Percentiles rank a stretch among this genome's conserved stretches.
Evolutionary conservation across 495 filamentous ascomycete species (phyloP).

Genomic region (Lentithecium fluviatile): DNA sequence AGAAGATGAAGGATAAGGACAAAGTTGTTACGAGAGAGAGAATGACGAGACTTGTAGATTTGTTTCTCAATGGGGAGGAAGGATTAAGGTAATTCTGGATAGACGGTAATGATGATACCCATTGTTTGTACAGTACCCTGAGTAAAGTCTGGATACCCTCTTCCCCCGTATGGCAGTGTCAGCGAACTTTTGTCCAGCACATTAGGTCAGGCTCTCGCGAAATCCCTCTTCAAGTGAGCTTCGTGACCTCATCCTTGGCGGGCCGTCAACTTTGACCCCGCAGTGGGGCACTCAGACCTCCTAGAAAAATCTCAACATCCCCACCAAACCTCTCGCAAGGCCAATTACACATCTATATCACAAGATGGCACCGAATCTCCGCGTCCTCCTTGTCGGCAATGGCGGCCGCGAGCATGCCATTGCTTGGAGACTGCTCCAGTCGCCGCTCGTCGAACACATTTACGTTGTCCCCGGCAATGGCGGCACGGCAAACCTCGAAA

Average conservation of each 20-base stretch:
- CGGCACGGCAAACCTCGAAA: slow-evolving; percentile 70
- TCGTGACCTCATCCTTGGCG: background rate
- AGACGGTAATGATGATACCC: background rate
- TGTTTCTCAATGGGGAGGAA: slow-evolving; percentile 27
- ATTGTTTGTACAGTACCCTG: background rate
- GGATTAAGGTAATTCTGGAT: background rate
- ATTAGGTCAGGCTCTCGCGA: background rate
- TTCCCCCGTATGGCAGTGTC: too few species aligned
- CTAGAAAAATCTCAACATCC: slow-evolving; percentile 4
- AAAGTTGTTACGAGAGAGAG: slow-evolving; percentile 29
- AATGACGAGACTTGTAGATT: slow-evolving; percentile 31
- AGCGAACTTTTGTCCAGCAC: background rate
- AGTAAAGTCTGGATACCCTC: too few species aligned
- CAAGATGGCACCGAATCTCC: slow-evolving; percentile 20
- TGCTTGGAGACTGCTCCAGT: slow-evolving; percentile 90
- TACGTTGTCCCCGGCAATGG: slow-evolving; percentile 81
- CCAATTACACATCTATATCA: background rate
- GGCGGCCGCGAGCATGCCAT: slow-evolving; percentile 93
- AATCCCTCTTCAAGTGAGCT: background rate
- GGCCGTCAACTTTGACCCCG: background rate
- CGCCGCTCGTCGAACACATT: slow-evolving; percentile 63
- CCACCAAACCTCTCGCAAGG: background rate
- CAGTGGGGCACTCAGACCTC: background rate
- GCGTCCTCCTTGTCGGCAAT: slow-evolving; percentile 82
- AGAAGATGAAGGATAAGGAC: slow-evolving; percentile 31